Percentiles rank a stretch among this genome's conserved stretches.
Evolutionary conservation across 169 alveolate genomes (phyloP).

Genomic region (Cystoisospora suis): DNA sequence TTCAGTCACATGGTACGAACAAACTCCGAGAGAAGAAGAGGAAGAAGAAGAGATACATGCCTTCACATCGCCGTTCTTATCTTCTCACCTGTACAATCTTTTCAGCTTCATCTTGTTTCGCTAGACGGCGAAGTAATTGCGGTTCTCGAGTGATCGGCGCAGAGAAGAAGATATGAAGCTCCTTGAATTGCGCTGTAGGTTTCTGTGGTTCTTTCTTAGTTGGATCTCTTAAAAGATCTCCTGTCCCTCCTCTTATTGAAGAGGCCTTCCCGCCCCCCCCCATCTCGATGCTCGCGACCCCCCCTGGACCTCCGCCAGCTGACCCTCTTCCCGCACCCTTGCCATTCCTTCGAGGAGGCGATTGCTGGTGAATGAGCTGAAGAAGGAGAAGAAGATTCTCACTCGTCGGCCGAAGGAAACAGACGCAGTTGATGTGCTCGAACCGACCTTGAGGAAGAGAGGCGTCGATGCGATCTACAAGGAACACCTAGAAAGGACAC

Average conservation of each 20-base stretch:
- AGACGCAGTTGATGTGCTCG: conserved; percentile 72
- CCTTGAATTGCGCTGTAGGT: conserved; percentile 57
- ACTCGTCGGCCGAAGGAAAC: conserved; percentile 72
- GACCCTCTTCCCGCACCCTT: conserved; percentile 84
- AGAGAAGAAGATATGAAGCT: conserved; percentile 26
- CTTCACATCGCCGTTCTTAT: neutral
- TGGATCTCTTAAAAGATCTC: neutral
- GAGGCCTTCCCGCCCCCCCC: too few relatives aligned
- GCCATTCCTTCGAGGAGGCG: conserved; percentile 71
- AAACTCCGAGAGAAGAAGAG: neutral
- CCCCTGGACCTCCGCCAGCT: conserved; percentile 72
- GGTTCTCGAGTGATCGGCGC: conserved; percentile 21
- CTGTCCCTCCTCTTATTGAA: too few relatives aligned
- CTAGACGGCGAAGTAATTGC: conserved; percentile 31
- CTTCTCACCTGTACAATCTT: conserved; percentile 28
- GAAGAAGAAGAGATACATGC: neutral
- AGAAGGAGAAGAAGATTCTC: conserved; percentile 67
- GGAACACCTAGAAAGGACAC: conserved; percentile 49
- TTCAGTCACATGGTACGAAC: too few relatives aligned
- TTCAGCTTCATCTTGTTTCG: conserved; percentile 42
- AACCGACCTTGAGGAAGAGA: conserved; percentile 62
- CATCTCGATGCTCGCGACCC: neutral
- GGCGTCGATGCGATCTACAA: conserved; percentile 69
- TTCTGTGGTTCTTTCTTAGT: neutral
- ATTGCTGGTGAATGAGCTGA: conserved; percentile 67